phyloP scores from a whole-genome alignment of 2,329 filamentous ascomycete species.

The Plenodomus tracheiphilus region DNA sequence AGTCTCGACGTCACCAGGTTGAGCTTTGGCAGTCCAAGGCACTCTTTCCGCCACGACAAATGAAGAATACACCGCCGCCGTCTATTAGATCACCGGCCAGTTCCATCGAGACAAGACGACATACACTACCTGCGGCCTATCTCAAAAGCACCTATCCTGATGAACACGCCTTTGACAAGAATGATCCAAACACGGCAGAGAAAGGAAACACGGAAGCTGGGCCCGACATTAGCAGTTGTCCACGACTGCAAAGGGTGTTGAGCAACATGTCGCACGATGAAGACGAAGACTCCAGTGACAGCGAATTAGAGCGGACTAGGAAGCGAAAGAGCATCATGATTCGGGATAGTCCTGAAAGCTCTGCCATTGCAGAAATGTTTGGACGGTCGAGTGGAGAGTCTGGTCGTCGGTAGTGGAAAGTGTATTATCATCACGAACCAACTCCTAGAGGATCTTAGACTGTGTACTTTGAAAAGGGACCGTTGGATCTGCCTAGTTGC shows the following conservation, averaged over 20 bases:
- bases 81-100: too few species aligned
- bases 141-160: constrained; percentile 2
- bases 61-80: too few species aligned
- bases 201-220: constrained; percentile 4
- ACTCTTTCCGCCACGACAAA: neutral
- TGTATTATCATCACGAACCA: too few species aligned
- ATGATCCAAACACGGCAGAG: neutral
- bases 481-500: too few species aligned
- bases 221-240: constrained; percentile 2
- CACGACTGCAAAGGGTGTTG: constrained; percentile 7
- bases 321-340: constrained; percentile 11
- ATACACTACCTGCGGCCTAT: neutral
- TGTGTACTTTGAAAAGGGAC: too few species aligned
- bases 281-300: constrained; percentile 4
- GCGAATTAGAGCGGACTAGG: constrained; percentile 6
- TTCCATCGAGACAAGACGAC: neutral
- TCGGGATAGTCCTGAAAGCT: neutral
- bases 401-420: too few species aligned
- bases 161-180: neutral
- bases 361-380: neutral
- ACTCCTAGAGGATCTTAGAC: too few species aligned
- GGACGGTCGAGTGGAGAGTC: too few species aligned
- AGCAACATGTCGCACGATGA: neutral
- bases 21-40: too few species aligned
- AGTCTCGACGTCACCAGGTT: neutral